Conservation (phyloP, 352 stramenopile species). For the Globisporangium splendens region DNA sequence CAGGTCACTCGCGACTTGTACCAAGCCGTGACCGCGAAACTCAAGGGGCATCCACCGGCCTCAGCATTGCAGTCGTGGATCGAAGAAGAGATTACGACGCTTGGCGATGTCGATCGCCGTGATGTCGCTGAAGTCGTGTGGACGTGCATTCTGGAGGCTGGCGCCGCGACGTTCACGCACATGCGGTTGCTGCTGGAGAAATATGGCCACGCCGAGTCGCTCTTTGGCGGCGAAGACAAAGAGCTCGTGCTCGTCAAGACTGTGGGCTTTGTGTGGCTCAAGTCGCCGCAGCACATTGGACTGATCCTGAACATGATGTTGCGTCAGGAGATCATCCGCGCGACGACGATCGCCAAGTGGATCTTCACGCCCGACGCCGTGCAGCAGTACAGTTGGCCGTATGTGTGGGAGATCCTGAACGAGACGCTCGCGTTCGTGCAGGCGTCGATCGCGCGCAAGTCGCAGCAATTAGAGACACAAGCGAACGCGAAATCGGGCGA, state of each 20-base stretch:
- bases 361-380: constrained; percentile 76
- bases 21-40: constrained; percentile 50
- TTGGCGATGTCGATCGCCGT: constrained; percentile 31
- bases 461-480: constrained; percentile 26
- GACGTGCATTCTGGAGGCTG: constrained; percentile 72
- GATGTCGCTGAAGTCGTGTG: constrained; percentile 72
- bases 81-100: constrained; percentile 42
- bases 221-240: constrained; percentile 43
- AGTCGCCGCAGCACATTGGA: constrained; percentile 81
- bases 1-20: constrained; percentile 45
- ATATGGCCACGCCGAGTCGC: constrained; percentile 50
- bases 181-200: constrained; percentile 78
- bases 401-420: constrained; percentile 80
- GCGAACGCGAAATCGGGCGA: background rate
- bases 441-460: constrained; percentile 31
- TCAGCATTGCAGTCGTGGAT: constrained; percentile 54
- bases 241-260: constrained; percentile 68
- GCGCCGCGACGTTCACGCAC: constrained; percentile 79
- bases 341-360: constrained; percentile 75
- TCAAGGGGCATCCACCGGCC: constrained; percentile 64
- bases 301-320: constrained; percentile 82
- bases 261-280: constrained; percentile 69
- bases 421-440: constrained; percentile 64
- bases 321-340: constrained; percentile 55
- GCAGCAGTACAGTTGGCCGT: constrained; percentile 88